Conservation (phyloP, 768 basidiomycete species). For the Hydnomerulius pinastri region DNA sequence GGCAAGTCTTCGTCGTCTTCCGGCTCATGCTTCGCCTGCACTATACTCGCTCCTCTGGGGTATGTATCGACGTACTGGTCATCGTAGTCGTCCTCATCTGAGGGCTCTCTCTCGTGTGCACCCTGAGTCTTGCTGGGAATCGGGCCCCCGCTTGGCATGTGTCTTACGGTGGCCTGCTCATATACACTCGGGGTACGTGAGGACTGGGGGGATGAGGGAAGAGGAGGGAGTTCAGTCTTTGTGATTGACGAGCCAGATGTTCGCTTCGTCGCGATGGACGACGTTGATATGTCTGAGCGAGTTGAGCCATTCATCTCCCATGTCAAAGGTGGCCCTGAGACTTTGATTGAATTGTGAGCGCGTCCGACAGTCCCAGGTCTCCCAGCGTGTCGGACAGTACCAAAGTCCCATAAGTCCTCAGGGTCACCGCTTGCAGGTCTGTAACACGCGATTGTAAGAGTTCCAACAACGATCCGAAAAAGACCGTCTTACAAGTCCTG, state of each 20-base stretch:
- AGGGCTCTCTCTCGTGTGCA: constrained; percentile 46
- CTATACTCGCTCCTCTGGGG: constrained; percentile 44
- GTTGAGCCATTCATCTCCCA: constrained; percentile 73
- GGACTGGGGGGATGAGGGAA: constrained; percentile 46
- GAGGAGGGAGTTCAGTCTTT: constrained; percentile 64
- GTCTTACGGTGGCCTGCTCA: constrained; percentile 71
- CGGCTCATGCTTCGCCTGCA: constrained; percentile 36
- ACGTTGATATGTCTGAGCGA: constrained; percentile 41
- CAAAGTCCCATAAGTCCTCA: constrained; percentile 96
- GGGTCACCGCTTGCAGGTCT: constrained; percentile 60
- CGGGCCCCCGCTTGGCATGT: constrained; percentile 41
- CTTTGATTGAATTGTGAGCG: constrained; percentile 51
- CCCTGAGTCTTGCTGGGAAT: constrained; percentile 27
- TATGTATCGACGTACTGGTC: constrained; percentile 56
- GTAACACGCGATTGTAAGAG: constrained; percentile 6
- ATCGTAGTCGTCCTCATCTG: constrained; percentile 69
- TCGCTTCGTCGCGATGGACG: constrained; percentile 32
- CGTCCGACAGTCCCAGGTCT: constrained; percentile 68
- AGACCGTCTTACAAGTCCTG: constrained; percentile 60
- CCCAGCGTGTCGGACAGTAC: constrained; percentile 82
- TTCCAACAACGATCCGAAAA: background rate
- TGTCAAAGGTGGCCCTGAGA: constrained; percentile 70
- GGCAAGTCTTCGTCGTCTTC: constrained; percentile 61
- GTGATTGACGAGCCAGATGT: constrained; percentile 44
- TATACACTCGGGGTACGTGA: constrained; percentile 37